Base-by-base conservation (phyloP, 176 grass and related monocot genomes). In the Cenchrus fungigraminus region DNA sequence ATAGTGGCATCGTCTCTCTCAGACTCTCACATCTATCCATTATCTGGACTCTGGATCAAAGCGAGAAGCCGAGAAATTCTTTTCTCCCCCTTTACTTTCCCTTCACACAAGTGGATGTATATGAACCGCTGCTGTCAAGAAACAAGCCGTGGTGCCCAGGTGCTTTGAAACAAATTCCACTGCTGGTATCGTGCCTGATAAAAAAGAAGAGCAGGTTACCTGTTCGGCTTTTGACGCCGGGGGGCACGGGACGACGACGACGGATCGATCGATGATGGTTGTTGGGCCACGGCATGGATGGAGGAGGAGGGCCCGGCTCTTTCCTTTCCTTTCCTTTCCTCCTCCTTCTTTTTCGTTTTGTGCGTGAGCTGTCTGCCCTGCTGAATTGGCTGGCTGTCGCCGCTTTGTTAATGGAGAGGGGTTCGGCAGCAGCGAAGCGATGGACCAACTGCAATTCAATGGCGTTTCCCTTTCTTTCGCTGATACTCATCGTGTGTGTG, bases 341-440 rank as follows among this genome's bases (percentile, higher is more conserved):
- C 2, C 7, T 1, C 11, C 9, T 8, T 25, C 60, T 55, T 32
- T 87, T n/a, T 58, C 20, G 63, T 47, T 52, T 77, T 64, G 13
- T 53, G 74, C 43, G 56, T 88, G 86, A 78, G 66, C 55, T 83
- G 54, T 88, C 70, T 66, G 6, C 5, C 0, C 19, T 8, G 16
- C 55, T 58, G 55, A 34, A 34, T 81, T 57, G 51, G 68, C 37
- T 71, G 84, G 68, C 37, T 71, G 84, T 28, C 76, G 49, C 76
- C 40, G 66, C 67, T 71, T 71, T 79, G 22, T 69, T 63, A 31
- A 66, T 45, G 25, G 51, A 25, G 51, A 25, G 51, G 16, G 37
- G 56, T 14, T 70, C 54, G 77, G 79, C 20, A 83, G 80, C 37
- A 40, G 37, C 64, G 63, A 87, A 40, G 37, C 64, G 63, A 87